Percentiles rank a stretch among this genome's conserved stretches.
Conservation (phyloP, 2,329 filamentous ascomycete genomes). For the Fusarium sulawesiense region DNA sequence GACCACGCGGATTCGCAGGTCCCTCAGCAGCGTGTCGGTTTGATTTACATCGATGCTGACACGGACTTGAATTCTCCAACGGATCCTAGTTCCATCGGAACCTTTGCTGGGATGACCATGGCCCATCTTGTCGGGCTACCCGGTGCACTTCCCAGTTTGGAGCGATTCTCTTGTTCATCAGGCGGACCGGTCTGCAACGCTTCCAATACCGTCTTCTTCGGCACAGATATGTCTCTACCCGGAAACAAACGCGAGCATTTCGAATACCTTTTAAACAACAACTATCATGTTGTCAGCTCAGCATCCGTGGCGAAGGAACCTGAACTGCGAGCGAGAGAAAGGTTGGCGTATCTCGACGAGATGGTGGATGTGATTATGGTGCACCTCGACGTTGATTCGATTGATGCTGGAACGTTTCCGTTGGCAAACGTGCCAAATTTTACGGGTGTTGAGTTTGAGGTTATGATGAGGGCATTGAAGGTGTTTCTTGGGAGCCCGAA, state of each 20-base stretch:
- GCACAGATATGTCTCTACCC: constrained; percentile 34
- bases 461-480: constrained; percentile 35
- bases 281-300: constrained; percentile 38
- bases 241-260: constrained; percentile 41
- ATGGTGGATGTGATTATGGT: constrained; percentile 39
- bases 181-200: constrained; percentile 32
- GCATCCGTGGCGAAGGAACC: constrained; percentile 18
- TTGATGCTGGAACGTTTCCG: constrained; percentile 35
- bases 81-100: constrained; percentile 29
- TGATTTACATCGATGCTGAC: constrained; percentile 42
- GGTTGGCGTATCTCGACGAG: constrained; percentile 22
- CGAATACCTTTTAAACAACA: constrained; percentile 37
- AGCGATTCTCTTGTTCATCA: constrained; percentile 32
- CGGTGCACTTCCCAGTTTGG: constrained; percentile 28
- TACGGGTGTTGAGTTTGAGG: constrained; percentile 34
- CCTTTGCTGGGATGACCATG: constrained; percentile 42
- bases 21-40: constrained; percentile 17
- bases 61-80: constrained; percentile 37
- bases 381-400: constrained; percentile 39
- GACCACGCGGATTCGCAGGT: constrained; percentile 1
- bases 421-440: constrained; percentile 38
- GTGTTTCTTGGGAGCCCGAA: constrained; percentile 15
- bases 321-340: constrained; percentile 22
- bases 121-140: constrained; percentile 24
- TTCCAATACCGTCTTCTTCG: constrained; percentile 36